Conservation (phyloP, 2,329 filamentous ascomycete genomes). For the Tympanopsis confertula region DNA sequence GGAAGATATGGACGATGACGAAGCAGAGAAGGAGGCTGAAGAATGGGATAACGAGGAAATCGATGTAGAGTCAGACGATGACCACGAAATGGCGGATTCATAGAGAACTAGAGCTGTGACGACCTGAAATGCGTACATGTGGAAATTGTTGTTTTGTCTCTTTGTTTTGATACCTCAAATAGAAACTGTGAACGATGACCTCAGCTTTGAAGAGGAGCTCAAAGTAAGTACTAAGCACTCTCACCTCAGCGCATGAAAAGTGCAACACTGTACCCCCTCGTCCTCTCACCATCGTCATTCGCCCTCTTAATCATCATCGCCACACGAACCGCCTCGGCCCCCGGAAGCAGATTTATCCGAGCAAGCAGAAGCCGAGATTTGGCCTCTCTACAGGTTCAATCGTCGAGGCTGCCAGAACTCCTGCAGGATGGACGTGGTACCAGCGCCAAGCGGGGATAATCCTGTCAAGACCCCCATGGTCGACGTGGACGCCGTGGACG, state of each 20-base stretch:
- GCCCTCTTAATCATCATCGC: too few relatives aligned
- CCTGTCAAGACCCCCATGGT: neutral
- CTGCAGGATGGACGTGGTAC: neutral
- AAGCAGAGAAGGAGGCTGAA: neutral
- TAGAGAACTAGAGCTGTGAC: neutral
- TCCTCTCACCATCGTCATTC: too few relatives aligned
- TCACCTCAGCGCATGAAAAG: too few relatives aligned
- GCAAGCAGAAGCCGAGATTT: too few relatives aligned
- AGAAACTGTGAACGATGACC: neutral
- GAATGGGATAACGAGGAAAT: neutral
- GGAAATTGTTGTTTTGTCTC: neutral
- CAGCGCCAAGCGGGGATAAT: neutral
- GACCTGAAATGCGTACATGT: neutral
- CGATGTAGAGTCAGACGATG: neutral
- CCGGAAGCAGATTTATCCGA: too few relatives aligned
- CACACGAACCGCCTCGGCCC: too few relatives aligned
- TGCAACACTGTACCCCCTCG: too few relatives aligned
- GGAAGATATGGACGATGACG: neutral
- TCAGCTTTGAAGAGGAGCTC: neutral
- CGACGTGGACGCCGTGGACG: neutral
- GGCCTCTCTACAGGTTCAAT: too few relatives aligned
- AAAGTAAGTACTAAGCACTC: neutral
- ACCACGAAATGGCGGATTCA: constrained; percentile 1
- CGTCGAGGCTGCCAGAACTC: constrained; percentile 1
- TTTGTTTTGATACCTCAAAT: constrained; percentile 1